These are phyloP conservation scores for Blastobotrys peoriensis DNA, from an alignment of 805 yeast genomes.

Conservation along the genomic window DNA sequence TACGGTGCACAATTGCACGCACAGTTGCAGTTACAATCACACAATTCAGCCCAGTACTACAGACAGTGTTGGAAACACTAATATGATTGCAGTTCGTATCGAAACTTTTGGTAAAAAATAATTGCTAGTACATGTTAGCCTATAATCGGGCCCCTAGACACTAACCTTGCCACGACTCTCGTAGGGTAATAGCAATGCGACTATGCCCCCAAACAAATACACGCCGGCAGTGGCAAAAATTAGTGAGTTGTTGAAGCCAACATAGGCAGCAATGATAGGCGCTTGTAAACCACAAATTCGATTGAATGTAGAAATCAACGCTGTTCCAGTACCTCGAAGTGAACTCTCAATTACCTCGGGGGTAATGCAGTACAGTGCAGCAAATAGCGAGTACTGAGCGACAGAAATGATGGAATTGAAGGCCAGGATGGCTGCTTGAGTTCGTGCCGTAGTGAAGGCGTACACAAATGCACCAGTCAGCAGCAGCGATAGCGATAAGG, in stretches of 20 bases:
- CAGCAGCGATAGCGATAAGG: not conserved
- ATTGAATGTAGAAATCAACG: constrained; percentile 34
- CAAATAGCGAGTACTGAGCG: constrained; percentile 22
- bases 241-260: constrained; percentile 37
- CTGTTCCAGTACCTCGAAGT: constrained; percentile 35
- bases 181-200: constrained; percentile 41
- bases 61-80: too few species aligned
- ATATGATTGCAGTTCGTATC: too few species aligned
- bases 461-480: constrained; percentile 8
- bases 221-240: constrained; percentile 40
- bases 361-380: constrained; percentile 39
- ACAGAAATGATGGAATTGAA: constrained; percentile 6
- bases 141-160: too few species aligned
- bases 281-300: constrained; percentile 39
- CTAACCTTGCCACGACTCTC: too few species aligned
- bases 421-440: constrained; percentile 6
- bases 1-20: too few species aligned
- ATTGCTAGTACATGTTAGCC: too few species aligned
- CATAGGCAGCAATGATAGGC: constrained; percentile 39
- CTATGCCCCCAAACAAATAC: constrained; percentile 35
- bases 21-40: too few species aligned
- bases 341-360: constrained; percentile 35
- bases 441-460: constrained; percentile 7
- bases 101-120: too few species aligned
- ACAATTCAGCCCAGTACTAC: too few species aligned